phyloP scores from a whole-genome alignment of 768 basidiomycete genomes.

The Holtermannia corniformis region DNA sequence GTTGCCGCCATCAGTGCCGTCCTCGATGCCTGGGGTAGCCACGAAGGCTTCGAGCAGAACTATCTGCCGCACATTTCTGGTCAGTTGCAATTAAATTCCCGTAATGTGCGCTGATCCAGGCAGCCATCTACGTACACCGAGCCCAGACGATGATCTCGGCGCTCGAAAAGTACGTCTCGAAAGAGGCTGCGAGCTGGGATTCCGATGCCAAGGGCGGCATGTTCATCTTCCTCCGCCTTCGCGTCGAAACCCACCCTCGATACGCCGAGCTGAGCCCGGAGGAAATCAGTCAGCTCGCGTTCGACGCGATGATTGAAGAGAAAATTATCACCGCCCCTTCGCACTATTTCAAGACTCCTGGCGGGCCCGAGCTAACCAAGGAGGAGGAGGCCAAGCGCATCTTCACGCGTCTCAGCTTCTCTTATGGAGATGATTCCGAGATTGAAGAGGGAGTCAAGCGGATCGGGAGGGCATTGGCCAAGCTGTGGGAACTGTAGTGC shows the following conservation, averaged over 20 bases:
- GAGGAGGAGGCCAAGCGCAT: slow-evolving; percentile 18
- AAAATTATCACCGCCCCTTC: slow-evolving; percentile 10
- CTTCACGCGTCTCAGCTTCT: slow-evolving; percentile 15
- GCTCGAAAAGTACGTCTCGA: slow-evolving; percentile 9
- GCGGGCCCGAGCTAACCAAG: not conserved
- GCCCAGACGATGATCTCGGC: slow-evolving; percentile 13
- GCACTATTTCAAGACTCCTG: slow-evolving; percentile 15
- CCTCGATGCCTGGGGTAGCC: slow-evolving; percentile 25
- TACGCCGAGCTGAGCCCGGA: slow-evolving; percentile 5
- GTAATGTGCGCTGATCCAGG: not conserved
- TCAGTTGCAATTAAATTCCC: slow-evolving; percentile 3
- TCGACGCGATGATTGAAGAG: slow-evolving; percentile 10
- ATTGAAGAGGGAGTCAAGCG: slow-evolving; percentile 20
- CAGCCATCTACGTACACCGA: slow-evolving; percentile 22
- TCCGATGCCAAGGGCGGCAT: slow-evolving; percentile 13
- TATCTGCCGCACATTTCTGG: slow-evolving; percentile 30
- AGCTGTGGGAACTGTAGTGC: too few species aligned
- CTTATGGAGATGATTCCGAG: slow-evolving; percentile 6
- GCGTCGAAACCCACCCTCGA: slow-evolving; percentile 13
- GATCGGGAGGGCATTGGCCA: slow-evolving; percentile 6
- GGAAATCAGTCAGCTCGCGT: slow-evolving; percentile 9
- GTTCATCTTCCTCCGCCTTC: slow-evolving; percentile 23
- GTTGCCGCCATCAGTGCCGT: slow-evolving; percentile 23
- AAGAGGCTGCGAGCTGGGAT: slow-evolving; percentile 4
- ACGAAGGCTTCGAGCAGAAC: slow-evolving; percentile 30